Evolutionary conservation across 1,284 basidiomycete genomes (phyloP).

Genomic region (Schizopora paradoxa): DNA sequence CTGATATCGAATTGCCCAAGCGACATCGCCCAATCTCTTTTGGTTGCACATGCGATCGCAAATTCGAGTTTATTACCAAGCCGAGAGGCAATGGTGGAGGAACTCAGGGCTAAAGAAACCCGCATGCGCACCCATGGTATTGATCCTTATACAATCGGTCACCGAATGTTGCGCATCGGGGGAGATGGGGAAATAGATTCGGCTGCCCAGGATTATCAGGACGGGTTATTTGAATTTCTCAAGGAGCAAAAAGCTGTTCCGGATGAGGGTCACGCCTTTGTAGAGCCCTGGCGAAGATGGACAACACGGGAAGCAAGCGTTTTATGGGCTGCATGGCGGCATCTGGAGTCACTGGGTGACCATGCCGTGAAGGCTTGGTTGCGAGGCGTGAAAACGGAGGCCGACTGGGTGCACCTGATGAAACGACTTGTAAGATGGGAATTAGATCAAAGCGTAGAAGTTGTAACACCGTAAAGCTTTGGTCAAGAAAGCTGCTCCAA

Average conservation of each 20-base stretch:
- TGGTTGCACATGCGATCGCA: constrained; percentile 40
- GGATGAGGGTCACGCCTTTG: constrained; percentile 38
- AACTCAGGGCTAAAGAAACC: constrained; percentile 39
- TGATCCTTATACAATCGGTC: constrained; percentile 47
- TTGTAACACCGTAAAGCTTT: not conserved
- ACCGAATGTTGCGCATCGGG: constrained; percentile 35
- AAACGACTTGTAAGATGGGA: constrained; percentile 42
- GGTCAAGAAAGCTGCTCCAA: not conserved
- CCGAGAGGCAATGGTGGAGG: constrained; percentile 34
- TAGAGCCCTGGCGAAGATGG: constrained; percentile 44
- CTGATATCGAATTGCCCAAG: constrained; percentile 45
- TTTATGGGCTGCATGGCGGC: constrained; percentile 41
- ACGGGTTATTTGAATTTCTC: constrained; percentile 40
- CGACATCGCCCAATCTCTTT: constrained; percentile 45
- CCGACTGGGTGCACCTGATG: constrained; percentile 48
- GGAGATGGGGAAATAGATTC: constrained; percentile 12
- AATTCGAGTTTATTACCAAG: constrained; percentile 37
- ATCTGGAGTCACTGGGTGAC: constrained; percentile 36
- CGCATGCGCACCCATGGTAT: constrained; percentile 33
- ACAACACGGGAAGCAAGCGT: constrained; percentile 28
- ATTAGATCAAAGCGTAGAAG: constrained; percentile 22
- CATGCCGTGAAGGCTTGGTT: constrained; percentile 30
- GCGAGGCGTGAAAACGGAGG: constrained; percentile 33
- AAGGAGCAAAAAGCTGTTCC: constrained; percentile 37
- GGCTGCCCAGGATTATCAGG: constrained; percentile 43